Base-by-base conservation (phyloP, 2,329 filamentous ascomycete genomes). In the Ceratocystis lukuohia region DNA sequence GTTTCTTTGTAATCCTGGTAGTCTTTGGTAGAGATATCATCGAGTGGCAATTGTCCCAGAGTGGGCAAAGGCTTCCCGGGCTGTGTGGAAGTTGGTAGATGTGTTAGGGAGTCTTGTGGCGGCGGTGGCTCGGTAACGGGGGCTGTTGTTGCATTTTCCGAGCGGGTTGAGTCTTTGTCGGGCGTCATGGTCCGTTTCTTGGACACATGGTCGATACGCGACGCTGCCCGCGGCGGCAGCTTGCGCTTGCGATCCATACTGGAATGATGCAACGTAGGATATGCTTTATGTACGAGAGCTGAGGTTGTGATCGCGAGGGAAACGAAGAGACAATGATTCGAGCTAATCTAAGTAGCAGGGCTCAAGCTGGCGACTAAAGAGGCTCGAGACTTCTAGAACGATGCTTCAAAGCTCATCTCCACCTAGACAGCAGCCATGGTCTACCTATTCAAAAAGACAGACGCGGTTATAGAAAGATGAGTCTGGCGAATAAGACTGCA, bases 1-100 rank as follows among this genome's bases (percentile, higher is more conserved):
- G 86, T 91, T 73, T 91, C 87, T 66, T 85, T 82, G 50, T 92
- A 80, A 28, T 84, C 84, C 75, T 92, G 89, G 72, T 86, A 93
- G 15, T 91, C 87, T 69, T 81, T 82, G 3, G 76, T 72, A 0
- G 86, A 77, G 5, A 92, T 77, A 69, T 86, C 80, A 6, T 83
- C 80, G 0, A 84, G 76, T 73, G 94, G 89, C 17, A 85, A 79
- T 62, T 83, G 80, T 70, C 86, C 81, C 15, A 91, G 80, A 0
- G 86, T 89, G 1, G 89, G 89, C 41, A 93, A 76, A 17, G 88
- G 85, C 71, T 87, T 84, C 62, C 85, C 85, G n/a, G 44, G 22
- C 70, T 81, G 77, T 45, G 91, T 76, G 59, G 82, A 84, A 69
- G 80, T 84, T 30, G 88, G 88, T 65, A 92, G 72, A 66, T 75